phyloP scores from a whole-genome alignment of 306 rosid genomes.

The Crataegus laevigata region DNA sequence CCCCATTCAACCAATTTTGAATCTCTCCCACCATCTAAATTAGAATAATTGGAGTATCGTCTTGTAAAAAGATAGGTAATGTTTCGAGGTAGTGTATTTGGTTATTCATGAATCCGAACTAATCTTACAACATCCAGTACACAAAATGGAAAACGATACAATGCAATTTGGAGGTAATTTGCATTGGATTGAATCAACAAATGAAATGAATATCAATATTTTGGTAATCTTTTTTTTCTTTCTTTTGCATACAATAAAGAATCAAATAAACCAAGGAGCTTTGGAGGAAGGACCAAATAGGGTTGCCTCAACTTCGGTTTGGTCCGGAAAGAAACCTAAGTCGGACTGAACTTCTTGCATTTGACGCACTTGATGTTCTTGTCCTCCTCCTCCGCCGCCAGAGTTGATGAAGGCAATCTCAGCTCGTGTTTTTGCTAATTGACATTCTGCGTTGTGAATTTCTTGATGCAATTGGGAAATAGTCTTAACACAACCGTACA shows the following conservation, averaged over 20 bases:
- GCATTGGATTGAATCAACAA: not conserved
- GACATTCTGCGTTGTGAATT: slow-evolving; percentile 32
- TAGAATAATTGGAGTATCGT: too few species aligned
- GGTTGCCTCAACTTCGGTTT: slow-evolving; percentile 14
- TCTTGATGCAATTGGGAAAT: slow-evolving; percentile 46
- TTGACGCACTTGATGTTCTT: not conserved
- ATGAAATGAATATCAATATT: not conserved
- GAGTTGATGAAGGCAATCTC: slow-evolving; percentile 31
- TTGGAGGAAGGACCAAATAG: slow-evolving; percentile 17
- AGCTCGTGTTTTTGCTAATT: slow-evolving; percentile 44
- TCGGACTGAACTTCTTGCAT: not conserved
- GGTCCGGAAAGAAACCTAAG: slow-evolving; percentile 9
- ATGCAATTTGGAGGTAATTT: not conserved
- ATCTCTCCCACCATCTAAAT: too few species aligned
- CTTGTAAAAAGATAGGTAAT: too few species aligned
- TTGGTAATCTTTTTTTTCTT: not conserved
- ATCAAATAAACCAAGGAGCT: slow-evolving; percentile 15
- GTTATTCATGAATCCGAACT: too few species aligned
- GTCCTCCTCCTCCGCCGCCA: not conserved
- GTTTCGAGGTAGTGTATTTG: too few species aligned
- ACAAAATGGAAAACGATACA: too few species aligned
- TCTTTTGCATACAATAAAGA: not conserved
- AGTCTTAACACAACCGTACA: slow-evolving; percentile 62
- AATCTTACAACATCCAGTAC: too few species aligned
- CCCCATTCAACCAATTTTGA: too few species aligned